These are phyloP conservation scores for Rhizophagus prolifer DNA, from an alignment of 192 early-diverging fungal genomes.

Conservation along the genomic window DNA sequence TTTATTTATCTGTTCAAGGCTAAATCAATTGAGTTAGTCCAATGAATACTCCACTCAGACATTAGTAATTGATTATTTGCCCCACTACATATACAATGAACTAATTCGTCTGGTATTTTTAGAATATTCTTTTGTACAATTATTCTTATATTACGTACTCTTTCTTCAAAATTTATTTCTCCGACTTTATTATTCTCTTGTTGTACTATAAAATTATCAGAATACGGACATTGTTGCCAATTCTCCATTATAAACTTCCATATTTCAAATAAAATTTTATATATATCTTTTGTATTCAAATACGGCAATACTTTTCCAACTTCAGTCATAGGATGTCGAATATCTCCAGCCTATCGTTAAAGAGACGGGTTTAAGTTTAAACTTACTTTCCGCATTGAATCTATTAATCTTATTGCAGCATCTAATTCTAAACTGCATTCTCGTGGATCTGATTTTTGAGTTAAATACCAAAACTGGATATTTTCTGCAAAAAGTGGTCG, in stretches of 20 bases:
- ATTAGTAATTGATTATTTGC: background rate
- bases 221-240: constrained; percentile 23
- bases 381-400: constrained; percentile 6
- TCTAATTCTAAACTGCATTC: constrained; percentile 8
- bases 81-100: background rate
- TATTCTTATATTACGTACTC: background rate
- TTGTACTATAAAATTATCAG: background rate
- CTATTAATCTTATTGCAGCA: background rate
- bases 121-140: constrained; percentile 18
- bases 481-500: constrained; percentile 4
- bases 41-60: background rate
- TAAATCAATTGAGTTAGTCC: background rate
- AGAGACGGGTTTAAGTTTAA: background rate
- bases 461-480: constrained; percentile 12
- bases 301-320: background rate
- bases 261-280: constrained; percentile 19
- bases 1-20: background rate
- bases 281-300: constrained; percentile 7
- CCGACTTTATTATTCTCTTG: background rate
- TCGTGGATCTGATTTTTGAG: background rate
- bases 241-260: constrained; percentile 21
- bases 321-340: constrained; percentile 6
- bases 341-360: background rate
- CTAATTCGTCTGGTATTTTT: background rate
- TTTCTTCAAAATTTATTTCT: background rate